Conservation (phyloP, 768 basidiomycete genomes). For the Boletus speciosus region DNA sequence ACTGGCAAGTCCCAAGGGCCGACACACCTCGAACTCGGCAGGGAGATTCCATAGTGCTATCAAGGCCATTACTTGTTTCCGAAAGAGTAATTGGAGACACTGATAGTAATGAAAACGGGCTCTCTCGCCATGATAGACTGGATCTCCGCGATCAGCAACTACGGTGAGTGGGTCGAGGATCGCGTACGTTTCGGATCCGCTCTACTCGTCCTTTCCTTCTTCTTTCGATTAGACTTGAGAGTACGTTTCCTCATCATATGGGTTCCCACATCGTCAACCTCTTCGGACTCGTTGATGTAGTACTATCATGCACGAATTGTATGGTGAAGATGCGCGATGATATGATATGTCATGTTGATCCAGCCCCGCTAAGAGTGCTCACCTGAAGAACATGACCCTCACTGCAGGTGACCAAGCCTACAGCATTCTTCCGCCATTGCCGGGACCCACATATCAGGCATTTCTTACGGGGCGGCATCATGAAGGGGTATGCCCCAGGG, state of each 20-base stretch:
- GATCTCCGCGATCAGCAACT: background rate
- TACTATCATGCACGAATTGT: constrained; percentile 43
- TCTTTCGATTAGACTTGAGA: constrained; percentile 55
- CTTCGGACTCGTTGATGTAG: constrained; percentile 76
- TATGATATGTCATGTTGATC: background rate
- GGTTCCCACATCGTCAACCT: constrained; percentile 59
- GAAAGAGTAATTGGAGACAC: constrained; percentile 76
- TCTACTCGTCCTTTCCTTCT: constrained; percentile 46
- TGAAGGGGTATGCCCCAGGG: background rate
- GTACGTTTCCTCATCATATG: constrained; percentile 65
- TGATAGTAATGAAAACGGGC: constrained; percentile 81
- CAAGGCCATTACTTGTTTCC: constrained; percentile 70
- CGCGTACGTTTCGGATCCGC: constrained; percentile 59
- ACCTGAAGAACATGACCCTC: constrained; percentile 93
- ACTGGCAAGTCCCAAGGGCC: background rate
- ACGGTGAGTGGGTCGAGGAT: background rate
- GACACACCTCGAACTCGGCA: constrained; percentile 69
- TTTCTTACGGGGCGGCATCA: constrained; percentile 56
- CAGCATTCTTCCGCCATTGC: constrained; percentile 84
- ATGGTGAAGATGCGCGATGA: background rate
- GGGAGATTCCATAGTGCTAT: constrained; percentile 67
- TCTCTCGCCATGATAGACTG: constrained; percentile 83
- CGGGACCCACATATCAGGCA: constrained; percentile 81
- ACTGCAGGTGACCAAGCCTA: constrained; percentile 79
- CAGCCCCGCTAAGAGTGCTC: constrained; percentile 14